Evolutionary conservation across 176 grass and related monocot genomes (phyloP).

Genomic region (Cenchrus americanus): DNA sequence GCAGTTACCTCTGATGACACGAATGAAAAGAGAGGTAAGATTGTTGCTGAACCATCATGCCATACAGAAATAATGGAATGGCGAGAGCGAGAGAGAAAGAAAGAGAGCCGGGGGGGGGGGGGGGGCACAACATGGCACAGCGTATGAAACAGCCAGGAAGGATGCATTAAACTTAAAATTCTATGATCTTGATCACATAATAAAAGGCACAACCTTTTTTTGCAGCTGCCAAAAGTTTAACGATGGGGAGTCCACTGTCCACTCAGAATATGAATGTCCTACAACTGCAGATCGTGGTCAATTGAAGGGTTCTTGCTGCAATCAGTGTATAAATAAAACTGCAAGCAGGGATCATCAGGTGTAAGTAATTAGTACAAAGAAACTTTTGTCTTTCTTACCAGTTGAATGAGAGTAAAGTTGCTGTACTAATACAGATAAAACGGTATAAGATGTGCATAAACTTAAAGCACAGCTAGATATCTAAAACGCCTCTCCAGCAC

Average conservation of each 20-base stretch:
- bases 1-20: conserved; percentile 16
- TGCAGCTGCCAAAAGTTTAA: conserved; percentile 30
- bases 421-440: conserved; percentile 1
- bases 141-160: conserved; percentile 45
- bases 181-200: conserved; percentile 22
- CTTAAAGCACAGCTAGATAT: neutral
- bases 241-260: neutral
- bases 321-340: neutral
- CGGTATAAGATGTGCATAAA: neutral
- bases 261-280: conserved; percentile 6
- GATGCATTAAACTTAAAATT: conserved; percentile 28
- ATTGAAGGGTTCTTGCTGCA: neutral
- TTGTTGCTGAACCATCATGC: conserved; percentile 34
- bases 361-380: neutral
- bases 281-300: neutral
- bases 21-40: conserved; percentile 14
- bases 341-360: neutral
- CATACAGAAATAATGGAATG: conserved; percentile 27
- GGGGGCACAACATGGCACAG: conserved; percentile 15
- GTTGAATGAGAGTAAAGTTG: neutral
- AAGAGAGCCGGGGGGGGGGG: too few species aligned
- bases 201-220: conserved; percentile 29
- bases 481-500: neutral
- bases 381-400: neutral
- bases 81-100: too few species aligned